phyloP scores from a whole-genome alignment of 176 grass and related monocot genomes.

The Oryza officinalis region DNA sequence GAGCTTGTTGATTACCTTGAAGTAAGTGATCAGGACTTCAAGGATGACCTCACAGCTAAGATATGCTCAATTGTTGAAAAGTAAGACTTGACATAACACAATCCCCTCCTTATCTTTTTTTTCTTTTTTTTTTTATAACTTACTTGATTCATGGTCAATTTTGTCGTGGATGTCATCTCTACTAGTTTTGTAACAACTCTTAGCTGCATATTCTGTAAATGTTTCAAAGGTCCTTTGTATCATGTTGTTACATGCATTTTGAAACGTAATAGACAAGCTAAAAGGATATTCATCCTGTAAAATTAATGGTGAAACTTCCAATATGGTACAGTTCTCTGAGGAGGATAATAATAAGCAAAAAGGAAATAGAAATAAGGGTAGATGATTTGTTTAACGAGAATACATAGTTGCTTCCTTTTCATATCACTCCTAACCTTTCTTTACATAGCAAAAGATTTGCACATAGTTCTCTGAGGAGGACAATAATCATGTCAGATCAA shows the following conservation, averaged over 20 bases:
- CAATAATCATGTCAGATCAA: conserved; percentile 13
- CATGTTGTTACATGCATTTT: conserved; percentile 4
- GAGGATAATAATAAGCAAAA: too few relatives aligned
- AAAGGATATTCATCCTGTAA: neutral
- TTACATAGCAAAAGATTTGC: conserved; percentile 1
- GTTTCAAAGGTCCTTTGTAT: conserved; percentile 1
- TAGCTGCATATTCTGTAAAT: conserved; percentile 19
- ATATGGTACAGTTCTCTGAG: neutral
- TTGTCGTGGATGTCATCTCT: neutral
- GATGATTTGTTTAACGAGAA: neutral
- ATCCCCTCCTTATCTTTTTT: neutral
- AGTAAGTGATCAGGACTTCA: conserved; percentile 96
- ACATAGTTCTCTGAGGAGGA: neutral
- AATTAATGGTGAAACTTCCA: neutral
- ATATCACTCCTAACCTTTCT: conserved; percentile 1
- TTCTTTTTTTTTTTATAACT: neutral
- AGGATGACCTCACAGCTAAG: conserved; percentile 91
- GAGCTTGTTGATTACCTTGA: conserved; percentile 98
- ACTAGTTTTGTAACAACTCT: conserved; percentile 13
- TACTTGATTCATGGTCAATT: conserved; percentile 10
- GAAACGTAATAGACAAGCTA: neutral
- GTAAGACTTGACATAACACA: conserved; percentile 52
- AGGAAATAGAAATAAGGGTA: conserved; percentile 10
- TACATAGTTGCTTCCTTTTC: neutral
- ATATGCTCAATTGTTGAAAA: conserved; percentile 97